Base-by-base conservation (phyloP, 2,329 filamentous ascomycete genomes). In the Aureobasidium subglaciale region DNA sequence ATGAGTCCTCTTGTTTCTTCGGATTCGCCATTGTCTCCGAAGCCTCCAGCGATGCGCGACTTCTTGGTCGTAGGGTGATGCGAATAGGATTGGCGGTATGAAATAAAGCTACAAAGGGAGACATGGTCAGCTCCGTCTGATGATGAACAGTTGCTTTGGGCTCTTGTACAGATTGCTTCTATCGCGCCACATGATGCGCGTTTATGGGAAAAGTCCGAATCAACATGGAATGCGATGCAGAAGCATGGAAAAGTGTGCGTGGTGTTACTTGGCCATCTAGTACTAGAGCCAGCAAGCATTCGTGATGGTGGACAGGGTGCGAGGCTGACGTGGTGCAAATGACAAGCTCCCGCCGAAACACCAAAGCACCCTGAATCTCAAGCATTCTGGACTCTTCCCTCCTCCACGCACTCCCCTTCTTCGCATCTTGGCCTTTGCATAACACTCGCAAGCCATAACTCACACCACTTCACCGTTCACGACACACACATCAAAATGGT, bases 1-100 rank as follows among this genome's bases (percentile, higher is more conserved):
- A 99, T 87, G 65, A 99, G 86, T 37, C 92, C 90, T 62, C 89
- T 87, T 58, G 83, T 80, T 72, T 89, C 86, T 40, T 77, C 74
- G 50, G 73, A 64, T 56, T 67, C 63, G 56, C 76, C 65, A 63
- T 64, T 62, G 59, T 74, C 73, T 67, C 68, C 69, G 61, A 71
- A 80, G 59, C 76, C 80, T 56, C 76, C 70, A 56, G 66, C 69
- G 66, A 74, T 71, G 65, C 85, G 85, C 63, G 84, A 83, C 74
- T 90, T 90, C 75, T 95, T 91, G 59, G 85, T 82, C 15, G 63
- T 60, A 54, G 93, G 93, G 70, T 96, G 91, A 73, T 97, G 93
- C 65, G 90, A 84, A 74, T 96, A 97, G 66, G 92, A 97, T 77
- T 99, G 93, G 67, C 93, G 91, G 79, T 97, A 99, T 73, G 93